phyloP scores from a whole-genome alignment of 2,329 filamentous ascomycete genomes.

The Xylariaceae sp. region DNA sequence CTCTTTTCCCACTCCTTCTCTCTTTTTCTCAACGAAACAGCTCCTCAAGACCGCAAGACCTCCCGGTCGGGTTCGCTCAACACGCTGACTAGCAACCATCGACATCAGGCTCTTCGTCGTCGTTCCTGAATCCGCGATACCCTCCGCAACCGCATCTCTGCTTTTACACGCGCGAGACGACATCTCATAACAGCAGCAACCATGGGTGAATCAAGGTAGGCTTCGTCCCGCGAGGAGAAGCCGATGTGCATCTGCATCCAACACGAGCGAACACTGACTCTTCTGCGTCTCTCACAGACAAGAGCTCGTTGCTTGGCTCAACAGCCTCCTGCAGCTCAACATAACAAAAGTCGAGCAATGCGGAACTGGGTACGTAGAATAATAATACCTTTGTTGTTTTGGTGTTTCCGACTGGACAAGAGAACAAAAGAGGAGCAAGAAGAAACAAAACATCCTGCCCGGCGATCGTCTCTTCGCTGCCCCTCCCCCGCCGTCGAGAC shows the following conservation, averaged over 20 bases:
- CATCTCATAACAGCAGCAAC: conserved; percentile 1
- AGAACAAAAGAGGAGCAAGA: not conserved
- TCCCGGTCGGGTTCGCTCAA: not conserved
- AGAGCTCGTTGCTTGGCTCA: conserved; percentile 93
- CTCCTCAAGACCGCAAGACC: not conserved
- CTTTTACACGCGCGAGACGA: not conserved
- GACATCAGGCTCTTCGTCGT: not conserved
- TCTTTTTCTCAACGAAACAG: not conserved
- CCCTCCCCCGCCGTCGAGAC: conserved; percentile 27
- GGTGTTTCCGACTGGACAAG: not conserved
- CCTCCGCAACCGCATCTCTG: not conserved
- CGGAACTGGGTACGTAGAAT: conserved; percentile 75
- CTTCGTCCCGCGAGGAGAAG: not conserved
- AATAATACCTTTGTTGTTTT: not conserved
- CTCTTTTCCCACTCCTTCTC: not conserved
- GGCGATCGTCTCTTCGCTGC: conserved; percentile 25
- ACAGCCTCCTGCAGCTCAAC: conserved; percentile 96
- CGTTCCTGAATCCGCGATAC: not conserved
- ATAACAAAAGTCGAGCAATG: conserved; percentile 99
- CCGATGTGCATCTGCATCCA: not conserved
- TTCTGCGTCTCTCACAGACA: conserved; percentile 56
- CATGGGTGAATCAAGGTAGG: conserved; percentile 24
- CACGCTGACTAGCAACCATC: not conserved
- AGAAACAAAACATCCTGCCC: conserved; percentile 16
- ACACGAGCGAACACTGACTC: conserved; percentile 1